phyloP scores from a whole-genome alignment of 2,329 filamentous ascomycete genomes.

The Stemphylium vesicarium region DNA sequence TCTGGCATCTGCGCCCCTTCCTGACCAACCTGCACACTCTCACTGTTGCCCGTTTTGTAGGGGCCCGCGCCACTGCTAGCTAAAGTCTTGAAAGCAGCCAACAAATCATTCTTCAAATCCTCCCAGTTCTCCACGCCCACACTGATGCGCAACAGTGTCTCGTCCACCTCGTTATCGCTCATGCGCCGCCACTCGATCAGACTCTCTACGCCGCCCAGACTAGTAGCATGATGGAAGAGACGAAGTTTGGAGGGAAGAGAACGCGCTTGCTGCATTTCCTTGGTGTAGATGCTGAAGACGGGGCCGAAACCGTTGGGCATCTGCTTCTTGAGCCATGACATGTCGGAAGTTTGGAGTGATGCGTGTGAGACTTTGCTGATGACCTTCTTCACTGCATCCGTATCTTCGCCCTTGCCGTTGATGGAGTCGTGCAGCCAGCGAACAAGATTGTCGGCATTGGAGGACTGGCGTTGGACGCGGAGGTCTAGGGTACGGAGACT shows the following conservation, averaged over 20 bases:
- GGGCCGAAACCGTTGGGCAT: slow-evolving; percentile 92
- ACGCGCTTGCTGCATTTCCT: slow-evolving; percentile 66
- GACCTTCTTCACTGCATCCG: slow-evolving; percentile 57
- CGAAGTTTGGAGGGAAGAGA: slow-evolving; percentile 76
- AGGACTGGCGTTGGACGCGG: slow-evolving; percentile 77
- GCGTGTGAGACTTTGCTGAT: slow-evolving; percentile 75
- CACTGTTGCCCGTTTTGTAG: background rate
- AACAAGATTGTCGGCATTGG: slow-evolving; percentile 73
- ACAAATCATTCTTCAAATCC: slow-evolving; percentile 78
- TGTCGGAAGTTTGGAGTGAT: slow-evolving; percentile 72
- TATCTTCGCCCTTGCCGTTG: slow-evolving; percentile 47
- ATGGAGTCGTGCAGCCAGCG: slow-evolving; percentile 69
- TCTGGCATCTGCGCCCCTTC: slow-evolving; percentile 26
- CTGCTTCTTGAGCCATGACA: slow-evolving; percentile 76
- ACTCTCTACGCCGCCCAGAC: slow-evolving; percentile 90
- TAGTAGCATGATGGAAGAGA: slow-evolving; percentile 94
- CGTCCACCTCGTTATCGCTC: slow-evolving; percentile 77
- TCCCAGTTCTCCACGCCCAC: slow-evolving; percentile 86
- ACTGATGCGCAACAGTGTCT: slow-evolving; percentile 77
- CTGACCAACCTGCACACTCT: slow-evolving; percentile 31
- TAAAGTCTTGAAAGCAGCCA: slow-evolving; percentile 36
- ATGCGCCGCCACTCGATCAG: slow-evolving; percentile 96
- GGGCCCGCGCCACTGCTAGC: slow-evolving; percentile 3
- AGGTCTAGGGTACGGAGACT: slow-evolving; percentile 86
- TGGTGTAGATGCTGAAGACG: slow-evolving; percentile 79